phyloP scores from a whole-genome alignment of 192 early-diverging fungal species.

The Rhizophagus clarus region DNA sequence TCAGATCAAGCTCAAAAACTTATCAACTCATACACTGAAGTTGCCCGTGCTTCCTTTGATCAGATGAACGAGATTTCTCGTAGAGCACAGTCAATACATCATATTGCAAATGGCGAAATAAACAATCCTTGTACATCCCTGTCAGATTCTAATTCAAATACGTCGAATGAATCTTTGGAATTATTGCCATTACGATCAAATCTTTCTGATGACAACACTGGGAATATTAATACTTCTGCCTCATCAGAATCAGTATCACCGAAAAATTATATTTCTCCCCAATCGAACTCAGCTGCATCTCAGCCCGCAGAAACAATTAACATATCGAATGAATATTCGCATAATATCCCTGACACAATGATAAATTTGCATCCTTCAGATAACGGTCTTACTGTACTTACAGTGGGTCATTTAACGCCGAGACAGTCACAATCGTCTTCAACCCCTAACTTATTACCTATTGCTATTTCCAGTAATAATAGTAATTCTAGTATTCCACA shows the following conservation, averaged over 20 bases:
- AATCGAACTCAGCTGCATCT: not conserved
- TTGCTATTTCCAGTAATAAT: not conserved
- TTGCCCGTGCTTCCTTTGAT: conserved; percentile 28
- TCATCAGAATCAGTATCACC: not conserved
- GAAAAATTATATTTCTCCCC: not conserved
- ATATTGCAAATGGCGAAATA: not conserved
- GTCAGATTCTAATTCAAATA: not conserved
- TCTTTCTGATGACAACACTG: not conserved
- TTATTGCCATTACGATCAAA: not conserved
- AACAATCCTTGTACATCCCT: not conserved
- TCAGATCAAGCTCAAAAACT: conserved; percentile 38
- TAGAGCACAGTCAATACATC: conserved; percentile 24
- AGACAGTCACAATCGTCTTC: conserved; percentile 14
- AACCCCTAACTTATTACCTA: not conserved
- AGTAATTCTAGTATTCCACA: not conserved
- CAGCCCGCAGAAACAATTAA: not conserved
- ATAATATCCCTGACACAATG: not conserved
- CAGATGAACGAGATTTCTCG: conserved; percentile 38
- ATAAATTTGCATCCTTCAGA: not conserved
- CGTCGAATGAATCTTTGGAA: not conserved
- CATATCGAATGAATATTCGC: not conserved
- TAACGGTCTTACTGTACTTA: conserved; percentile 27
- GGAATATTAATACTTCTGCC: not conserved
- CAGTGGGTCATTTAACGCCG: conserved; percentile 35
- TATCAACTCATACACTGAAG: conserved; percentile 38